Base-by-base conservation (phyloP, 2,329 filamentous ascomycete genomes). In the Diaporthe sp. region DNA sequence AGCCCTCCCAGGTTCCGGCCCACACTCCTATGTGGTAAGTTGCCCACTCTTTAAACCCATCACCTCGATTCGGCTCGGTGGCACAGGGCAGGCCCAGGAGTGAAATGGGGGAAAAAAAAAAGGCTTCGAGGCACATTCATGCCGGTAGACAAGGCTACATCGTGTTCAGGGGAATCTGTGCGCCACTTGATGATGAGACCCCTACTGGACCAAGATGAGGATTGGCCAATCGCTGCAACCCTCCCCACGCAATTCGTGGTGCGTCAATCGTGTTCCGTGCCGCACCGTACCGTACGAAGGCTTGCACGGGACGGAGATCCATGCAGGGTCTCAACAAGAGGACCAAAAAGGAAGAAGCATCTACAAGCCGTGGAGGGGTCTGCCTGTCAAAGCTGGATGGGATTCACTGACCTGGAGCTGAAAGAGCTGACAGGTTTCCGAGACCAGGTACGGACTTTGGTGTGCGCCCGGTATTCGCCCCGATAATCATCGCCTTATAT, bases 381-480 rank as follows among this genome's bases (percentile, higher is more conserved):
- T 52, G 64, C 64, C 30, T 52, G 64, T 68, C 64, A 40, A 19
- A 1, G 45, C 47, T 28, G 64, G 47, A 54, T 9, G 13, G 47
- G 22, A 68, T 52, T 52, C 64, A 68, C 47, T 68, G 64, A 40
- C 33, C n/a, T 68, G 30, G 64, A 68, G 45, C 64, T 54, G 47
- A 68, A 68, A 68, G n/a, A n/a, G 64, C 64, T 68, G 64, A 68
- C 64, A 52, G 64, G 64, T 68, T 40, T 67, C 64, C n/a, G 64
- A 68, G 33, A 68, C 64, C 64, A 68, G 64, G 64, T 68, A 54
- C 64, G n/a, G 30, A 68, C 33, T 54, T 50, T 38, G 45, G n/a
- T 38, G 64, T 40, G 45, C 33, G 47, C 33, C 47, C n/a, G 64
- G 47, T 28, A n/a, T 33, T 28, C 7, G 30, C 64, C 38, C 50